A percentile compares a stretch with the other conserved stretches of the same genome.
Conservation (phyloP, 352 stramenopile genomes). For the Pythium aphanidermatum region DNA sequence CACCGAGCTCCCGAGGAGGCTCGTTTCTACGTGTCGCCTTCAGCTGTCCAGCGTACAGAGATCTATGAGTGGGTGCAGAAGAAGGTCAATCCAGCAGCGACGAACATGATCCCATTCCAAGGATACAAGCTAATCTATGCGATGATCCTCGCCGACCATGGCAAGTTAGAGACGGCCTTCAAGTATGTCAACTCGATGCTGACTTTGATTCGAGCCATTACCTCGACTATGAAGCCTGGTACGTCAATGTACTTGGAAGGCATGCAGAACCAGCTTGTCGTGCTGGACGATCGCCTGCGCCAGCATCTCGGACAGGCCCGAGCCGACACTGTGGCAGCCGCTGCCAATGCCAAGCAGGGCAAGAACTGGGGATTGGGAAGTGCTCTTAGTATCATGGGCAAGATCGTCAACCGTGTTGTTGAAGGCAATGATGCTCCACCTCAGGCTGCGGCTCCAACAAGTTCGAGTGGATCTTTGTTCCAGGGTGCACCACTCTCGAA, state of each 20-base stretch:
- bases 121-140: slow-evolving; percentile 88
- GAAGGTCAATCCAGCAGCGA: slow-evolving; percentile 36
- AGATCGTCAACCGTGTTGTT: slow-evolving; percentile 83
- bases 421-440: slow-evolving; percentile 55
- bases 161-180: slow-evolving; percentile 77
- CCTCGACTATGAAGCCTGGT: slow-evolving; percentile 71
- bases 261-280: slow-evolving; percentile 83
- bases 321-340: slow-evolving; percentile 54
- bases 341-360: slow-evolving; percentile 37
- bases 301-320: slow-evolving; percentile 78
- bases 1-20: slow-evolving; percentile 62
- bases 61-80: slow-evolving; percentile 84
- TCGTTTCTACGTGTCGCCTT: slow-evolving; percentile 78
- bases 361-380: slow-evolving; percentile 81
- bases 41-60: slow-evolving; percentile 76
- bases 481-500: slow-evolving; percentile 26
- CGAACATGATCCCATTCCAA: slow-evolving; percentile 80
- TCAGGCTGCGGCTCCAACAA: slow-evolving; percentile 8
- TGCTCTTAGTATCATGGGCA: slow-evolving; percentile 81
- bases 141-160: slow-evolving; percentile 79
- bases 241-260: slow-evolving; percentile 84
- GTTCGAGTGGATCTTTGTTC: slow-evolving; percentile 26
- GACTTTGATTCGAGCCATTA: slow-evolving; percentile 64
- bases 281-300: slow-evolving; percentile 80
- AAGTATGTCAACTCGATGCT: slow-evolving; percentile 87